Conservation (phyloP, 495 filamentous ascomycete genomes). For the Massariosphaeria phaeospora region DNA sequence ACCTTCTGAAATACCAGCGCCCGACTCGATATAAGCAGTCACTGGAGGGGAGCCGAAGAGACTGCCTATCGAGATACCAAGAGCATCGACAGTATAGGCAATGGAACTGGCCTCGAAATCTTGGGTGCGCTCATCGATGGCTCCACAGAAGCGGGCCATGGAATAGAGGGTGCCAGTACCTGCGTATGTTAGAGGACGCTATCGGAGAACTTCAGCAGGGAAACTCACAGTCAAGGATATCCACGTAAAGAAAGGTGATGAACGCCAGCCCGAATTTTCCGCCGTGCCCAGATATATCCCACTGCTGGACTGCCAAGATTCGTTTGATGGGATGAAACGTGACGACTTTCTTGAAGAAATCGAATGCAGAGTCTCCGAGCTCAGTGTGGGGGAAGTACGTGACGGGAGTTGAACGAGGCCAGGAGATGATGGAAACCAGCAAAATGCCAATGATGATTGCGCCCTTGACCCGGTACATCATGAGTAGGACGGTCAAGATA, state of each 20-base stretch:
- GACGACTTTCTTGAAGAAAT: constrained; percentile 81
- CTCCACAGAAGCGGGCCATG: constrained; percentile 72
- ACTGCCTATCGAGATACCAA: constrained; percentile 71
- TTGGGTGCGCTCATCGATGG: constrained; percentile 65
- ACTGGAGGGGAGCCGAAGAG: constrained; percentile 70
- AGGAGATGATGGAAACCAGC: constrained; percentile 77
- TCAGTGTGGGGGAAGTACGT: constrained; percentile 71
- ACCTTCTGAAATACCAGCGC: constrained; percentile 78
- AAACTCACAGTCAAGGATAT: constrained; percentile 61
- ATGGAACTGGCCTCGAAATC: constrained; percentile 76
- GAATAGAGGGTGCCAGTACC: constrained; percentile 70
- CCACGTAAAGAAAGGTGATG: constrained; percentile 80
- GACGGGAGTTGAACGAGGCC: constrained; percentile 66
- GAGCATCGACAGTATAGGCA: constrained; percentile 73
- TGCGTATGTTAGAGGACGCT: not conserved
- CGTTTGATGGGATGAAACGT: constrained; percentile 69
- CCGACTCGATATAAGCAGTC: constrained; percentile 78
- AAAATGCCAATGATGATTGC: constrained; percentile 76
- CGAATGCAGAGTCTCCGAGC: constrained; percentile 60
- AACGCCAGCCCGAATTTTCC: constrained; percentile 70
- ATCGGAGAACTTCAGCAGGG: not conserved
- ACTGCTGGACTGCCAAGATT: constrained; percentile 61
- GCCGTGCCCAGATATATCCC: constrained; percentile 59
- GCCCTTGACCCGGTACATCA: constrained; percentile 80
- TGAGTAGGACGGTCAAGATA: constrained; percentile 65